A percentile compares a stretch with the other conserved stretches of the same genome.
These are phyloP conservation scores for Aphanomyces cochlioides DNA, from an alignment of 352 stramenopile species.

Conservation along the genomic window DNA sequence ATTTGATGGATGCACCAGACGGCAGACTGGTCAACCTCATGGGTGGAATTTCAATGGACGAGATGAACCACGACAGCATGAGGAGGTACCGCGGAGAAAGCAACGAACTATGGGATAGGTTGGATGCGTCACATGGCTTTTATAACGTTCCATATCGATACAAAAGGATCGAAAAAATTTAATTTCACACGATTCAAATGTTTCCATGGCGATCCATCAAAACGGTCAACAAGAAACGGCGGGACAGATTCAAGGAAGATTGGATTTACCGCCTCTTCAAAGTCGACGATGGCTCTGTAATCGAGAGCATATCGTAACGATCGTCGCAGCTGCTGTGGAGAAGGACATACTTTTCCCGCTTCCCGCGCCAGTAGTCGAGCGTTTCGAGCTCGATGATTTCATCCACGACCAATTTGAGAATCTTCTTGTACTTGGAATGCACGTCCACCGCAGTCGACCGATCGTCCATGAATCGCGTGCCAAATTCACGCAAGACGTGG, in stretches of 20 bases:
- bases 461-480: slow-evolving; percentile 74
- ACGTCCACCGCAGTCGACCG: slow-evolving; percentile 52
- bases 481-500: slow-evolving; percentile 69
- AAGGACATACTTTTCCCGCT: slow-evolving; percentile 68
- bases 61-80: too few species aligned
- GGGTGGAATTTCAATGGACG: too few species aligned
- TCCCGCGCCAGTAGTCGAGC: slow-evolving; percentile 41
- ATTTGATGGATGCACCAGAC: too few species aligned
- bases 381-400: slow-evolving; percentile 60
- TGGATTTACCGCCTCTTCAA: background rate
- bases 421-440: slow-evolving; percentile 73
- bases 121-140: too few species aligned
- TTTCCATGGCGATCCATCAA: too few species aligned
- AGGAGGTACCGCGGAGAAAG: too few species aligned
- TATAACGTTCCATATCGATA: too few species aligned
- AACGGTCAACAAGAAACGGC: too few species aligned
- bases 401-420: slow-evolving; percentile 75
- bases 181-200: too few species aligned
- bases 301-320: slow-evolving; percentile 84
- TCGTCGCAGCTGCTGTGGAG: slow-evolving; percentile 81
- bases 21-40: too few species aligned
- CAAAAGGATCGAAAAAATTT: too few species aligned
- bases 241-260: background rate
- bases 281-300: slow-evolving; percentile 43
- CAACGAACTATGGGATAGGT: too few species aligned